A percentile compares a stretch with the other conserved stretches of the same genome.
These are phyloP conservation scores for Plantago coronopus DNA, from an alignment of 305 asterid species.

Conservation along the genomic window DNA sequence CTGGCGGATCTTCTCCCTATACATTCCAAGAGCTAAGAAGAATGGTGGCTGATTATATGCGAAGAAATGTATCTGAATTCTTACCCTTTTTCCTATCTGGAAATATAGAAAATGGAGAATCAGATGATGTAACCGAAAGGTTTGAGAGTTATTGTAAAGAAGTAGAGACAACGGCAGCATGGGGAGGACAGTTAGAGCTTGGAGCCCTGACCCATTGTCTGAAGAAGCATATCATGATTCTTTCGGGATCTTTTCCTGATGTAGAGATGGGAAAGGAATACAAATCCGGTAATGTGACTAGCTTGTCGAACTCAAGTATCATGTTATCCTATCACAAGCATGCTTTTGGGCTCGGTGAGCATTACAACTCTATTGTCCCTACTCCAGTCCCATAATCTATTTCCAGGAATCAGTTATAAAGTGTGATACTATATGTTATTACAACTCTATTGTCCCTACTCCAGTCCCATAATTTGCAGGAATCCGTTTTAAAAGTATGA, in stretches of 20 bases:
- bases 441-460: too few relatives aligned
- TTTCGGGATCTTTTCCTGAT: slow-evolving; percentile 87
- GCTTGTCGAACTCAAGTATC: slow-evolving; percentile 35
- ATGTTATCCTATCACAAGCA: slow-evolving; percentile 66
- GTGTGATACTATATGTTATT: too few relatives aligned
- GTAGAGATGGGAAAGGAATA: slow-evolving; percentile 99
- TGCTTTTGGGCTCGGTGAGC: slow-evolving; percentile 89
- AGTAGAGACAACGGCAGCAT: slow-evolving; percentile 80
- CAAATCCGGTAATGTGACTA: slow-evolving; percentile 28
- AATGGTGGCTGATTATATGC: slow-evolving; percentile 85
- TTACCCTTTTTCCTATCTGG: slow-evolving; percentile 78
- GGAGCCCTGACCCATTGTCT: slow-evolving; percentile 86
- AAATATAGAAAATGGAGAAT: slow-evolving; percentile 41
- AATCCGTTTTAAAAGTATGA: too few relatives aligned
- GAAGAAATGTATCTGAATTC: slow-evolving; percentile 60
- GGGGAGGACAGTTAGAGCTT: slow-evolving; percentile 98
- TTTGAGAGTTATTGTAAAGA: slow-evolving; percentile 80
- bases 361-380: slow-evolving; percentile 70
- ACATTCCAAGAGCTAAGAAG: slow-evolving; percentile 62
- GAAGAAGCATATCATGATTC: slow-evolving; percentile 71
- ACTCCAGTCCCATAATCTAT: slow-evolving; percentile 18
- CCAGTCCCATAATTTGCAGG: too few relatives aligned
- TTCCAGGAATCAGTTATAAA: background rate
- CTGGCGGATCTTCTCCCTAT: slow-evolving; percentile 60
- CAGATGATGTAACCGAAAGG: slow-evolving; percentile 42